phyloP scores from a whole-genome alignment of 2,329 filamentous ascomycete species.

The Penicillium sp. region DNA sequence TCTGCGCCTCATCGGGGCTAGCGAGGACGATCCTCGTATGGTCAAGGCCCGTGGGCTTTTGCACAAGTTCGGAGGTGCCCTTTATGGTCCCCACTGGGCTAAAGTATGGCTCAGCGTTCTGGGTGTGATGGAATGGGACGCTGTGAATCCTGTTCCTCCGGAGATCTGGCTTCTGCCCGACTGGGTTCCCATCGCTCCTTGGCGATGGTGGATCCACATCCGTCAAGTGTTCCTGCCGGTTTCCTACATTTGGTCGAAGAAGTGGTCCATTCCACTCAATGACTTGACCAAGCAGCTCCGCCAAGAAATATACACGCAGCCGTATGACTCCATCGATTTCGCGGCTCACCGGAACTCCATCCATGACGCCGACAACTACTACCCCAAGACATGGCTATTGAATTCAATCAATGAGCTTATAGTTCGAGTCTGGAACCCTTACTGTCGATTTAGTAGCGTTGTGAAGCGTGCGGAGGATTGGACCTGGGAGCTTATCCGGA shows the following conservation, averaged over 20 bases:
- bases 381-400: conserved; percentile 81
- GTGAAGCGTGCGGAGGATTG: conserved; percentile 70
- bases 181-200: conserved; percentile 83
- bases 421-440: conserved; percentile 73
- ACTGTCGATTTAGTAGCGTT: conserved; percentile 61
- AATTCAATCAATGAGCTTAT: conserved; percentile 73
- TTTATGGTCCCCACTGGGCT: conserved; percentile 85
- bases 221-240: conserved; percentile 94
- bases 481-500: conserved; percentile 74
- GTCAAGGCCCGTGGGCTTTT: conserved; percentile 74
- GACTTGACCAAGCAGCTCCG: conserved; percentile 66
- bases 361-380: conserved; percentile 74
- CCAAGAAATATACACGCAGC: conserved; percentile 74
- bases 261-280: conserved; percentile 70
- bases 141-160: conserved; percentile 88
- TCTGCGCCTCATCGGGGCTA: conserved; percentile 74
- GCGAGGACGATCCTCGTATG: conserved; percentile 77
- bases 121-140: conserved; percentile 79
- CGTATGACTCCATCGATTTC: conserved; percentile 75
- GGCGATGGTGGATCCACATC: conserved; percentile 98
- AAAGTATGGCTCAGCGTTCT: conserved; percentile 91
- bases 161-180: conserved; percentile 88
- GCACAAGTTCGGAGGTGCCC: conserved; percentile 77
- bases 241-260: conserved; percentile 81
- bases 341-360: conserved; percentile 74